phyloP scores from a whole-genome alignment of 495 filamentous ascomycete species.

The Penicillium paradoxum region DNA sequence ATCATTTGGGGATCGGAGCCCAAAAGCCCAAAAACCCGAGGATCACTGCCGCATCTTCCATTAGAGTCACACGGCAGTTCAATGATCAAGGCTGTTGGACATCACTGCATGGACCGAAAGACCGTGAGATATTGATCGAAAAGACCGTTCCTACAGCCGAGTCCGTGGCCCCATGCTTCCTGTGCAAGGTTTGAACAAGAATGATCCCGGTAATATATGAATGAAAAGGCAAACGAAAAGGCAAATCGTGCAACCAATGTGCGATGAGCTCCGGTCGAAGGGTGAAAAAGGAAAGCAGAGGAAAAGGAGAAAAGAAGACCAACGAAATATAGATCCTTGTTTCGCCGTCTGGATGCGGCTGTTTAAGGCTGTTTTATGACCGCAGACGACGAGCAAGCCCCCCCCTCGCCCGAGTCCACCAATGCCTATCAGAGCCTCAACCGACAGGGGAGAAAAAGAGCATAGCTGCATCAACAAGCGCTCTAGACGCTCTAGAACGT shows the following conservation, averaged over 20 bases:
- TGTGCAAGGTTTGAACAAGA: slow-evolving; percentile 11
- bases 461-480: slow-evolving; percentile 29
- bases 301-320: not conserved
- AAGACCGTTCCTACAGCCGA: slow-evolving; percentile 2
- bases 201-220: slow-evolving; percentile 12
- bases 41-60: slow-evolving; percentile 7
- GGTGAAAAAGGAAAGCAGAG: slow-evolving; percentile 1
- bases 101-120: slow-evolving; percentile 33
- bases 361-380: slow-evolving; percentile 5
- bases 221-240: too few species aligned
- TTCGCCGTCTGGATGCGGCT: slow-evolving; percentile 22
- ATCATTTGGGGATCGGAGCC: slow-evolving; percentile 18
- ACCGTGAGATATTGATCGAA: slow-evolving; percentile 17
- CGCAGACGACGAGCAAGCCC: slow-evolving; percentile 3
- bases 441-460: slow-evolving; percentile 5
- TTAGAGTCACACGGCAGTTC: slow-evolving; percentile 21
- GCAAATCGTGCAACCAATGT: slow-evolving; percentile 7
- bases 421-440: slow-evolving; percentile 4
- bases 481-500: slow-evolving; percentile 34
- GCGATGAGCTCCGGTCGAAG: not conserved
- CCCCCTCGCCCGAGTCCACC: slow-evolving; percentile 7
- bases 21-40: slow-evolving; percentile 17
- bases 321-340: slow-evolving; percentile 13
- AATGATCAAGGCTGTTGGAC: slow-evolving; percentile 31
- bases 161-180: slow-evolving; percentile 12